Percentiles rank a stretch among this genome's conserved stretches.
phyloP scores from a whole-genome alignment of 257 asterid genomes.

The Coffea canephora region DNA sequence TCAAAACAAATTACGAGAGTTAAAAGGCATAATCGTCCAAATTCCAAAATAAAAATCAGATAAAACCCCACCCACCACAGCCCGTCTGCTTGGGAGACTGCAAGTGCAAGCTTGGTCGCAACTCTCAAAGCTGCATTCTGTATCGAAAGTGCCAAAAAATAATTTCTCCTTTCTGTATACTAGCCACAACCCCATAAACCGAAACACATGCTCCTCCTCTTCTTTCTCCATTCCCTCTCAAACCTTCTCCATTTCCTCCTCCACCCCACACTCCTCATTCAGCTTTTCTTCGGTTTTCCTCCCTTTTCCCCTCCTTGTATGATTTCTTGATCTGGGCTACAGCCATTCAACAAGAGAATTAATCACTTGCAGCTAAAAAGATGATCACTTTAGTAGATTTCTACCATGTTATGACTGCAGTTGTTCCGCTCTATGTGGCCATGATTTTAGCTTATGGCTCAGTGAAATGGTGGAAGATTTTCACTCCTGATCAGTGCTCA shows the following conservation, averaged over 20 bases:
- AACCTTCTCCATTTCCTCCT: neutral
- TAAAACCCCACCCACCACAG: neutral
- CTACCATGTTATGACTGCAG: constrained; percentile 90
- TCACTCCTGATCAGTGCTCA: constrained; percentile 86
- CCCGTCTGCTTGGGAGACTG: constrained; percentile 55
- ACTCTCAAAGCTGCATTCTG: constrained; percentile 62
- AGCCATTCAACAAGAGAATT: constrained; percentile 2
- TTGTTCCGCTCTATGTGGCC: constrained; percentile 89
- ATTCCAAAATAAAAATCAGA: constrained; percentile 19
- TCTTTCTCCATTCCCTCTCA: constrained; percentile 11
- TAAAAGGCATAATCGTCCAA: constrained; percentile 10
- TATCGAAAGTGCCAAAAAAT: constrained; percentile 23
- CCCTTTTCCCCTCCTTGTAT: constrained; percentile 3
- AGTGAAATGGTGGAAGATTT: constrained; percentile 92
- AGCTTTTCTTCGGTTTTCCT: neutral
- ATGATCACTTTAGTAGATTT: constrained; percentile 68
- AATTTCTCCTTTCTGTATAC: constrained; percentile 22
- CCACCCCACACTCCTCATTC: neutral
- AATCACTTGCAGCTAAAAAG: neutral
- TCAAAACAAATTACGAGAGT: too few species aligned
- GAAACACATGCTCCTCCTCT: constrained; percentile 33
- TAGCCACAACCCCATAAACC: constrained; percentile 36
- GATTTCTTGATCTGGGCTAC: constrained; percentile 29
- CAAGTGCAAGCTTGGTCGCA: constrained; percentile 48
- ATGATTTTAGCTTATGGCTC: constrained; percentile 92